Conservation (phyloP, 352 stramenopile genomes). For the Pythium angustatum region DNA sequence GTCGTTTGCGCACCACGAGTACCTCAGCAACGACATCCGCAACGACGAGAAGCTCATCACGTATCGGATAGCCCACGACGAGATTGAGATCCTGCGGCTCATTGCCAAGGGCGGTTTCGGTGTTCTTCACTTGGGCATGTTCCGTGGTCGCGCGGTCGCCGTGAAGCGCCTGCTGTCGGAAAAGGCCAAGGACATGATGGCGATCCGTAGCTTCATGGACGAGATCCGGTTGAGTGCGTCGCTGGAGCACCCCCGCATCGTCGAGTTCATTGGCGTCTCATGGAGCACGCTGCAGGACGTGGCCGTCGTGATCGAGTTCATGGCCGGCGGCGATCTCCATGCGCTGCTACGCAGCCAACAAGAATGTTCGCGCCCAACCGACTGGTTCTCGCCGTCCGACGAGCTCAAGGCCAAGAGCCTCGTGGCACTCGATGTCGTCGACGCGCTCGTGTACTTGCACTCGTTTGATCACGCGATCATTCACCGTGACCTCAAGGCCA, state of each 20-base stretch:
- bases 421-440: conserved; percentile 22
- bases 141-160: conserved; percentile 15
- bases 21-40: conserved; percentile 26
- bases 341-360: not conserved
- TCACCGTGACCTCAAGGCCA: conserved; percentile 29
- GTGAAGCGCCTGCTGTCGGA: conserved; percentile 27
- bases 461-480: conserved; percentile 30
- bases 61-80: conserved; percentile 13
- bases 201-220: conserved; percentile 37
- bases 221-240: conserved; percentile 38
- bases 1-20: not conserved
- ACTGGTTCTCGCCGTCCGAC: conserved; percentile 7
- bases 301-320: conserved; percentile 38
- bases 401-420: conserved; percentile 11
- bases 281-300: conserved; percentile 39
- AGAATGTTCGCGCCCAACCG: not conserved
- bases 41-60: conserved; percentile 28
- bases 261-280: conserved; percentile 39
- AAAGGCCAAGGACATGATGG: conserved; percentile 25
- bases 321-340: conserved; percentile 27
- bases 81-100: conserved; percentile 6
- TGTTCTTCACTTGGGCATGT: conserved; percentile 18
- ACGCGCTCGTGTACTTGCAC: conserved; percentile 32
- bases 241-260: conserved; percentile 41
- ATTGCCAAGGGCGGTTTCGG: conserved; percentile 31